These are phyloP conservation scores for Vicia villosa DNA, from an alignment of 306 rosid genomes.

Conservation along the genomic window DNA sequence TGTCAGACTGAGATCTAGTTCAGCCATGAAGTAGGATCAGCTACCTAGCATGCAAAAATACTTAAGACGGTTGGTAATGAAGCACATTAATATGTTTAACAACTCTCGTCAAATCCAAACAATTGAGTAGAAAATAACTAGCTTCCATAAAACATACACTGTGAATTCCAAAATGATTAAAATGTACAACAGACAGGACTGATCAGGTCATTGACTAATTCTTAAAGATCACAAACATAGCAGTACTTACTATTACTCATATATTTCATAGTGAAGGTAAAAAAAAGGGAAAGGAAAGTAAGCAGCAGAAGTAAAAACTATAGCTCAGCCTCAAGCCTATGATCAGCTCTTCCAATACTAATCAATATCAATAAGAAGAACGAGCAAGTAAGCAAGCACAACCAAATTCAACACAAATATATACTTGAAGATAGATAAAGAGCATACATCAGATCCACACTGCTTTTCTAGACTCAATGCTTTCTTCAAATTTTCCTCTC, in stretches of 20 bases:
- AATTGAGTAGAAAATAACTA: neutral
- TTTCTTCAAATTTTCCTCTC: conserved; percentile 73
- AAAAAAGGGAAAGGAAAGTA: neutral
- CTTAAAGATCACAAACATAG: conserved; percentile 14
- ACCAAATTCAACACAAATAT: conserved; percentile 10
- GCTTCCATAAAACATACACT: neutral
- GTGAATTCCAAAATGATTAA: neutral
- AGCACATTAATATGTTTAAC: neutral
- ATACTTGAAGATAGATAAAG: conserved; percentile 23
- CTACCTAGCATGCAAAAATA: neutral
- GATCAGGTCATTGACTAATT: neutral
- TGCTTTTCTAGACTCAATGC: conserved; percentile 69
- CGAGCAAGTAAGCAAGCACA: conserved; percentile 15
- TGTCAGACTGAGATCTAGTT: neutral
- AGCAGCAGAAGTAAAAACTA: conserved; percentile 4
- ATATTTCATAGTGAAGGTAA: neutral
- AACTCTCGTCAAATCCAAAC: neutral
- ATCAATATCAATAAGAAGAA: conserved; percentile 19
- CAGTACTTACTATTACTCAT: neutral
- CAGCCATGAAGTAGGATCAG: neutral
- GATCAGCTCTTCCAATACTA: conserved; percentile 10
- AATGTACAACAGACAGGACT: neutral
- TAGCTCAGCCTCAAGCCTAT: neutral
- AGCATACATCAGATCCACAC: conserved; percentile 67
- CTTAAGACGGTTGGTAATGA: neutral